These are phyloP conservation scores for Nicotiana obtusifolia DNA, from an alignment of 257 asterid species.

Conservation along the genomic window DNA sequence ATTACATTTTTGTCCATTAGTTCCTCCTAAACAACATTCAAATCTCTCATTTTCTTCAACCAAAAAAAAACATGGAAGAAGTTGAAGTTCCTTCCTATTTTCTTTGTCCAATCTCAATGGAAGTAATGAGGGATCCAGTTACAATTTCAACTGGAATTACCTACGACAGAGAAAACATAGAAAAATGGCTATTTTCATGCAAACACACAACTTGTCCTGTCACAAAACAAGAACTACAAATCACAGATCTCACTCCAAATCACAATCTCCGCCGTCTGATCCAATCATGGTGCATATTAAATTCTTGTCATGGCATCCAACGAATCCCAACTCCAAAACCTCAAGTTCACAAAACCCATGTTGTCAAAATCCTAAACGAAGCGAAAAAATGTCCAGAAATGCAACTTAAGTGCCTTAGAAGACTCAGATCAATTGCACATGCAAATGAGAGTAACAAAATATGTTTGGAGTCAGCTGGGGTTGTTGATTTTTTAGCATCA, in stretches of 20 bases:
- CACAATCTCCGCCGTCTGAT: slow-evolving; percentile 62
- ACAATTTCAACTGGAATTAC: slow-evolving; percentile 67
- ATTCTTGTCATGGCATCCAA: slow-evolving; percentile 41
- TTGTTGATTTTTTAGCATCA: slow-evolving; percentile 29
- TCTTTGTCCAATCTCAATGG: slow-evolving; percentile 79
- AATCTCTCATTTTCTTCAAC: not conserved
- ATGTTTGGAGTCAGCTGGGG: slow-evolving; percentile 37
- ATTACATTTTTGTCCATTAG: not conserved
- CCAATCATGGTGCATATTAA: slow-evolving; percentile 69
- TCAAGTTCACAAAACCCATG: slow-evolving; percentile 31
- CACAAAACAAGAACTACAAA: slow-evolving; percentile 41
- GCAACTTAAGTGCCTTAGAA: slow-evolving; percentile 28
- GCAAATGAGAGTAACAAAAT: slow-evolving; percentile 22
- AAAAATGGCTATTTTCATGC: slow-evolving; percentile 54
- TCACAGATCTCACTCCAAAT: slow-evolving; percentile 60
- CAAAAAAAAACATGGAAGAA: slow-evolving; percentile 13
- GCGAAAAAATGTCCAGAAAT: slow-evolving; percentile 23
- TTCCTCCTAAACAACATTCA: not conserved
- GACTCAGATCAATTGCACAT: slow-evolving; percentile 37
- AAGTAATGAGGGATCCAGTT: slow-evolving; percentile 79
- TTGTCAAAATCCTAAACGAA: slow-evolving; percentile 37
- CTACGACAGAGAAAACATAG: slow-evolving; percentile 60
- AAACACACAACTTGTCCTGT: slow-evolving; percentile 47
- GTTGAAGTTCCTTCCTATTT: slow-evolving; percentile 55
- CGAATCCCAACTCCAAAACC: slow-evolving; percentile 66